Base-by-base conservation (phyloP, 345 rosid genomes). In the Euphorbia peplus region DNA sequence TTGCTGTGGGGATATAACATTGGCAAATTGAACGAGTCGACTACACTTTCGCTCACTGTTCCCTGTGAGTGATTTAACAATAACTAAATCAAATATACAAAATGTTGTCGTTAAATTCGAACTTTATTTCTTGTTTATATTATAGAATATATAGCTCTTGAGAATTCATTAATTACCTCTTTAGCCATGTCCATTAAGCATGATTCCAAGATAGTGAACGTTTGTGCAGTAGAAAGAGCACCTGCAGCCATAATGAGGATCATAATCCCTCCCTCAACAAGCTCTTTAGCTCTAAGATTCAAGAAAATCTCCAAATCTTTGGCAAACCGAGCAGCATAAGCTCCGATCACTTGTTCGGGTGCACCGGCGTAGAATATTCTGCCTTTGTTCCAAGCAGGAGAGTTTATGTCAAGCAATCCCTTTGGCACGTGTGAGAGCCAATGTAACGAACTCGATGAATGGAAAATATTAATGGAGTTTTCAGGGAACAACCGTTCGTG, bases 301-400 rank as follows among this genome's bases (percentile, higher is more conserved):
- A 81, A 53, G 58, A 83, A 85, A 18, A 24, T 51, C 24, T 57
- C 76, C 70, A 85, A 56, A 58, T 78, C 89, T 78, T 64, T 64
- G 6, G 42, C 66, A 73, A 18, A 76, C 63, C 81, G 83, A 55
- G 35, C 29, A 7, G 76, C 52, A 47, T 83, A 83, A 51, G 84
- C 86, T 21, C 69, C 48, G 5, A 5, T 59, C 28, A 85, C 86
- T 30, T 63, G 65, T 26, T 74, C 29, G 9, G 75, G 47, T 28
- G 83, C 77, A 54, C 74, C 63, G 9, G 73, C 25, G 58, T 75
- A 76, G 48, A 68, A 79, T 55, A 85, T 80, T 61, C 76, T 83
- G 54, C 80, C 85, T 19, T 69, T 51, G 54, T 83, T 83, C 74
- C 77, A 83, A n/a, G 81, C 79, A 2, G 67, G 60, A 2, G 87